Evolutionary conservation across 139 green algal species (phyloP), one percentile per base, ranked within the genome.

Genomic region (Pedinophyceae sp.): DNA sequence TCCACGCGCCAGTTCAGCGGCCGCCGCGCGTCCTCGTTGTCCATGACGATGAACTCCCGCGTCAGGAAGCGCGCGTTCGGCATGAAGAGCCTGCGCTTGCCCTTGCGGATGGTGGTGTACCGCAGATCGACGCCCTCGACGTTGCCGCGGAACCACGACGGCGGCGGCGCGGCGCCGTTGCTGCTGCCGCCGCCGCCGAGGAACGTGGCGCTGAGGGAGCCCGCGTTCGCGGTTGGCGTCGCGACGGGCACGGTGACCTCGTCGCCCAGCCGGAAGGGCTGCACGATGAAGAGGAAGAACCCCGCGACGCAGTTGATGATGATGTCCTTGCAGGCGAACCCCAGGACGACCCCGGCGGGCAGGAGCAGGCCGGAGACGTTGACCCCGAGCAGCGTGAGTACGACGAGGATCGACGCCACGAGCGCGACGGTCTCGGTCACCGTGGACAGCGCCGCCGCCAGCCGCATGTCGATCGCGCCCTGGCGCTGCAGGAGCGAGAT

Each of bases 131-230:
- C 61, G 51, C 78, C 72, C 57, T 86, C 78, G 52, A 68, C 79
- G 4, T 62, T 60, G 15, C 78, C 78, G 61, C 83, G 70, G 58
- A 81, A 86, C 77, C 78, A 86, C n/a, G n/a, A n/a, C n/a, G n/a
- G n/a, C n/a, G n/a, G n/a, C n/a, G n/a, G n/a, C n/a, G n/a, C 20
- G 52, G 40, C 27, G 28, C 54, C 27, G 17, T 3, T 3, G 29
- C 23, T 15, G 5, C 27, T 34, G 52, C 55, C 54, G 46, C 50
- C 48, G 24, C 47, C 27, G 46, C 52, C 50, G 3, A 48, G 40
- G 1, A 26, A n/a, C n/a, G n/a, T n/a, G n/a, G n/a, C n/a, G n/a
- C n/a, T n/a, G n/a, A n/a, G n/a, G n/a, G n/a, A n/a, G n/a, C n/a
- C n/a, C n/a, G n/a, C n/a, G n/a, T n/a, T n/a, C 27, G 19, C 48